Evolutionary conservation across 352 stramenopile genomes (phyloP), one percentile per base, ranked within the genome.

Genomic region (Globisporangium paroecandrum): DNA sequence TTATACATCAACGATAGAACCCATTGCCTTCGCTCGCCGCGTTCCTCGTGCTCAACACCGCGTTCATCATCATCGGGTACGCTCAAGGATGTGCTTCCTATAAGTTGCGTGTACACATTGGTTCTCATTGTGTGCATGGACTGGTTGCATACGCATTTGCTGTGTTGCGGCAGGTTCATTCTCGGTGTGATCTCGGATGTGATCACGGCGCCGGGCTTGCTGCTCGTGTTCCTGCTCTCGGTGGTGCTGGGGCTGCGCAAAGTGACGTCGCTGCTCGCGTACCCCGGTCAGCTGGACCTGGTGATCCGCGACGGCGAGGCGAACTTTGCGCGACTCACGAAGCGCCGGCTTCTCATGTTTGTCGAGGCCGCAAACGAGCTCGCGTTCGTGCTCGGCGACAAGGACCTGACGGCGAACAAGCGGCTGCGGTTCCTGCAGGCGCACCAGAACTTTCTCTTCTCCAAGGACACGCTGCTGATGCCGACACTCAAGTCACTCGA

Each of bases 231-330:
- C 7, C n/a, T 75, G 7, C 51, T 80, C 1, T 53, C 63, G 3
- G 27, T 82, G 2, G 59, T 86, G 32, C 61, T 73, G 4, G 70
- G n/a, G 2, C 63, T 90, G 20, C 84, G 83, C 54, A 75, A 77
- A 3, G 66, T 93, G 18, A 75, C 82, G 27, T 83, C 79, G 24
- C 70, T 89, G 38, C 75, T 94, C 64, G 78, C 79, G 41, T 96
- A 84, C 58, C 88, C 88, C 0, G 88, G 88, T 1, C 88, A 96
- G 43, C 68, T 96, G 27, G 70, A 76, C 27, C 72, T 96, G 36
- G 86, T 96, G 38, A 88, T 90, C 51, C 80, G 88, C 58, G 88
- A 96, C 62, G 86, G 86, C 0, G 88, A 96, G 68, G 75, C 76
- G 67, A 94, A 79, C 56, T 96, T 93, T 29, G 82, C 85, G 54